phyloP scores from a whole-genome alignment of 352 stramenopile genomes.

The Globisporangium ultimum region DNA sequence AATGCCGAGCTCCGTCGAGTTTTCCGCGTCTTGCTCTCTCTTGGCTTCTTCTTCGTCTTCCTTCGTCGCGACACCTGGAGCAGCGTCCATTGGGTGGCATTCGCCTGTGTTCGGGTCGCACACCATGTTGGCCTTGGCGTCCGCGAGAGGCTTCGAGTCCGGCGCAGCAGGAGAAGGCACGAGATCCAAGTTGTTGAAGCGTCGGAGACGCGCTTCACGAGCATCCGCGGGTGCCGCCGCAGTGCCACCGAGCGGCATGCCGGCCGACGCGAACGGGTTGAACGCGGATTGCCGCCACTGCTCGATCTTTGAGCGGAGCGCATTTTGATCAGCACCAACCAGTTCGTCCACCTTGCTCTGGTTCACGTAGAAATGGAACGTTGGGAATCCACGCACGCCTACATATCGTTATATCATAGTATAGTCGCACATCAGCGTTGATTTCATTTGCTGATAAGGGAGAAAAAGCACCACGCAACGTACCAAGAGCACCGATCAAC shows the following conservation, averaged over 20 bases:
- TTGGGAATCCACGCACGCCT: conserved; percentile 85
- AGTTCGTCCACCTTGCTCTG: conserved; percentile 87
- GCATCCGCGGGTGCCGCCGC: conserved; percentile 34
- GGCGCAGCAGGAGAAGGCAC: conserved; percentile 29
- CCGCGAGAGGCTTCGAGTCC: conserved; percentile 7
- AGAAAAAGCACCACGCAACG: conserved; percentile 2
- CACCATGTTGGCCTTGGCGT: conserved; percentile 44
- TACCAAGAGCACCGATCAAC: conserved; percentile 68
- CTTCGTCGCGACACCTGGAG: conserved; percentile 13
- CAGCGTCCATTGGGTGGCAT: conserved; percentile 30
- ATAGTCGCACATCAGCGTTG: too few relatives aligned
- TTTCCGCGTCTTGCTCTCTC: conserved; percentile 16
- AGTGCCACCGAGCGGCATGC: conserved; percentile 53
- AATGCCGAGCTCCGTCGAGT: conserved; percentile 26
- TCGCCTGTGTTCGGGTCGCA: conserved; percentile 64
- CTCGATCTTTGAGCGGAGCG: conserved; percentile 84
- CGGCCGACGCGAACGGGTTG: conserved; percentile 81
- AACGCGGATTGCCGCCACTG: conserved; percentile 83
- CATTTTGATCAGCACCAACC: conserved; percentile 79
- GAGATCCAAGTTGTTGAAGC: conserved; percentile 66
- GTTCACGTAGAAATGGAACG: conserved; percentile 91
- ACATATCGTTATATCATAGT: background rate
- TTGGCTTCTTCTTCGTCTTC: conserved; percentile 12
- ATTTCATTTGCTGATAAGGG: background rate
- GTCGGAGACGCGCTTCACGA: conserved; percentile 75